Evolutionary conservation across 257 asterid genomes (phyloP).

Genomic region (Capsicum chinense): DNA sequence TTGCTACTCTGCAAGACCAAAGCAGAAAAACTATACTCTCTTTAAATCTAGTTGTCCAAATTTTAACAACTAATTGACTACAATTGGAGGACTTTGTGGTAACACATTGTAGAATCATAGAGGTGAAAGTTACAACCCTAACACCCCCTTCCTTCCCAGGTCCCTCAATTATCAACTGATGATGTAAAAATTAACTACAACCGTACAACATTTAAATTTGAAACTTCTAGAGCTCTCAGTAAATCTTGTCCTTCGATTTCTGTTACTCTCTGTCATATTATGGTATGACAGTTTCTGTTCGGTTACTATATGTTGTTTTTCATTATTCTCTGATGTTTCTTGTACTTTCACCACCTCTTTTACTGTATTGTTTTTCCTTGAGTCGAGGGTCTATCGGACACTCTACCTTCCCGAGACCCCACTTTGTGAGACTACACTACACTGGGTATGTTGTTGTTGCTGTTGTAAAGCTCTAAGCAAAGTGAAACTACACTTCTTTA

Average conservation of each 20-base stretch:
- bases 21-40: not conserved
- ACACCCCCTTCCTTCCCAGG: not conserved
- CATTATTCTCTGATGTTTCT: too few species aligned
- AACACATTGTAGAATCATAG: not conserved
- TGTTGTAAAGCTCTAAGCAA: not conserved
- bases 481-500: not conserved
- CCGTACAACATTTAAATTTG: not conserved
- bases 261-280: too few species aligned
- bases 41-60: not conserved
- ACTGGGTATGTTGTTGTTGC: too few species aligned
- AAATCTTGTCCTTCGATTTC: too few species aligned
- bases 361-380: too few species aligned
- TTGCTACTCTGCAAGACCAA: constrained; percentile 9
- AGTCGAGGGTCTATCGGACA: too few species aligned
- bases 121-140: not conserved
- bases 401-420: too few species aligned
- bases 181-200: not conserved
- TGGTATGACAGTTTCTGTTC: too few species aligned
- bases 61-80: constrained; percentile 19
- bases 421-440: too few species aligned
- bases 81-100: not conserved
- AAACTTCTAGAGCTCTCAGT: not conserved
- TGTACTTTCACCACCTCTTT: too few species aligned
- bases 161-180: not conserved
- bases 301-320: too few species aligned